Evolutionary conservation across 2,329 filamentous ascomycete species (phyloP), one percentile per base, ranked within the genome.

Genomic region (Fusarium continuum): DNA sequence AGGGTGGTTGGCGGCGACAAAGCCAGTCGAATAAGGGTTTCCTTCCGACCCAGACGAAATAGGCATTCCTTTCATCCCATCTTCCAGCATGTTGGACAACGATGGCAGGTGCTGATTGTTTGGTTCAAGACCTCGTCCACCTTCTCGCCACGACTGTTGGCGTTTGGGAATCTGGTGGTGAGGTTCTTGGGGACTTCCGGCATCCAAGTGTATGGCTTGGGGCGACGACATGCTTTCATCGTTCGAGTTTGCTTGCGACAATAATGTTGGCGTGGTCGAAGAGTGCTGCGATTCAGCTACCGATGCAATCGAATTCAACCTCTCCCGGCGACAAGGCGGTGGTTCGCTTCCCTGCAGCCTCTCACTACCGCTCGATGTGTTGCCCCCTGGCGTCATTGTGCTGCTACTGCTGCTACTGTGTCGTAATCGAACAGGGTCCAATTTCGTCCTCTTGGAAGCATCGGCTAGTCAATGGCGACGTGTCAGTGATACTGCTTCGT

Each of bases 301-400:
- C 0, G 83, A 85, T 25, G 77, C 75, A 7, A 78, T 75, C 13
- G 84, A 86, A 36, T 78, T 78, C 36, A 84, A 70, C 39, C 83
- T 77, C 56, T 83, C 80, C 40, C 80, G 79, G 8, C 80, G 76
- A 28, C 73, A 73, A 10, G 79, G 77, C 5, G 82, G 79, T 36
- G 80, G 78, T 50, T 85, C 83, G 48, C 80, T 83, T 17, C 79
- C 81, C 17, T 73, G 76, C 29, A 79, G 73, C 56, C 79, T 80
- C 29, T 84, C 82, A 23, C 79, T 81, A 17, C 80, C 77, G 45
- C 78, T 80, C 13, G 75, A 73, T 8, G 65, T 70, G 26, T 72
- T 73, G 1, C 71, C 70, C 22, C 74, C 76, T 4, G 78, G 78
- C 5, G 76, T 78, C 9, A 71, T 76, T 16, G 58, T 69, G 25